These are phyloP conservation scores for Fusarium begoniae DNA, from an alignment of 2,329 filamentous ascomycete species.

Conservation along the genomic window DNA sequence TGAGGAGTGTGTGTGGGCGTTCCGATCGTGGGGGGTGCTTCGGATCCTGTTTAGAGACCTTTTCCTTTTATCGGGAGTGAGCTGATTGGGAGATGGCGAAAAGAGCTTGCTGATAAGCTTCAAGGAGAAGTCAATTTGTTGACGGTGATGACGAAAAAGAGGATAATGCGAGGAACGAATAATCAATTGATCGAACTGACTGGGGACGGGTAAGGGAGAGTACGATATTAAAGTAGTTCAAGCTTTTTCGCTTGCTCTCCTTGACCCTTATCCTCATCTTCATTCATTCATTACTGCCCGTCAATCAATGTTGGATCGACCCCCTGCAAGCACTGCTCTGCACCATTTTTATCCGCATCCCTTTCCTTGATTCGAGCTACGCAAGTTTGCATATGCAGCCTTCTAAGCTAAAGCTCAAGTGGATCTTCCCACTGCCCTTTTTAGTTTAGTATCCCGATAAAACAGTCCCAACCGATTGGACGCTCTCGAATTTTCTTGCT, in stretches of 20 bases:
- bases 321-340: slow-evolving; percentile 15
- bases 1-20: not conserved
- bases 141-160: not conserved
- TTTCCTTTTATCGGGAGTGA: not conserved
- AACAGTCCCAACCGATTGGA: slow-evolving; percentile 20
- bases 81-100: not conserved
- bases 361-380: slow-evolving; percentile 22
- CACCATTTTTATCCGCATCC: slow-evolving; percentile 1
- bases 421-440: not conserved
- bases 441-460: slow-evolving; percentile 8
- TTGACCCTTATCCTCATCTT: slow-evolving; percentile 15
- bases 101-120: slow-evolving; percentile 9
- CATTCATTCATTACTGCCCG: not conserved
- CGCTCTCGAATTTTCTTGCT: not conserved
- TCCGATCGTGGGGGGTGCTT: slow-evolving; percentile 25
- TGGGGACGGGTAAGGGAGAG: not conserved
- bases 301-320: not conserved
- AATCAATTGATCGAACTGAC: not conserved
- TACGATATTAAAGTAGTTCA: slow-evolving; percentile 4
- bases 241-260: slow-evolving; percentile 4
- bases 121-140: not conserved
- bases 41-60: not conserved
- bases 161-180: not conserved
- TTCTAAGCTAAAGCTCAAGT: slow-evolving; percentile 10
- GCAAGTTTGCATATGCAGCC: slow-evolving; percentile 8